Percentiles rank a stretch among this genome's conserved stretches.
Conservation (phyloP, 768 basidiomycete genomes). For the Lactarius akahatsu region DNA sequence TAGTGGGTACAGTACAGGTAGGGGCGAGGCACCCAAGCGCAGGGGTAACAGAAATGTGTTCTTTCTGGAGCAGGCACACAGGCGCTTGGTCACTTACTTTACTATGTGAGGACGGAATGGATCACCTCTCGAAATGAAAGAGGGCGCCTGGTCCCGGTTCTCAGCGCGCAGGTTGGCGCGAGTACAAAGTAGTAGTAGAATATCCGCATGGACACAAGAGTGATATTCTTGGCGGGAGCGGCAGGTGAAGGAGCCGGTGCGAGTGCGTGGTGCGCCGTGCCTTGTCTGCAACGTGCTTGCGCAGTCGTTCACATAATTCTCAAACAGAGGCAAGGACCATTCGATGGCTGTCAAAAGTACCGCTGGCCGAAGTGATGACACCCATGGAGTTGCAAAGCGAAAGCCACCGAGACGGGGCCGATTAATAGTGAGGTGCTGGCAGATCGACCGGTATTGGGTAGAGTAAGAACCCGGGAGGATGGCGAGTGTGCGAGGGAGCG, state of each 20-base stretch:
- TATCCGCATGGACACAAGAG: background rate
- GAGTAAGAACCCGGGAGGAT: background rate
- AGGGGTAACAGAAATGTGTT: constrained; percentile 9
- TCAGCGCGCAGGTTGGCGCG: background rate
- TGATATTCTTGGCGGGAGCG: background rate
- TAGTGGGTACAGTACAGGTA: background rate
- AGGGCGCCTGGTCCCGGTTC: background rate
- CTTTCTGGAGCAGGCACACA: constrained; percentile 1
- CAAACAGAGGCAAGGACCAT: background rate
- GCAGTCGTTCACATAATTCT: background rate
- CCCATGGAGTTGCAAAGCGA: background rate
- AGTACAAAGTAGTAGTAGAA: background rate
- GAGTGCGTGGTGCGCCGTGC: background rate
- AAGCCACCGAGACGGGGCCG: background rate
- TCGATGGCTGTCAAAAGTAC: background rate
- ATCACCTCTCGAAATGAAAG: constrained; percentile 5
- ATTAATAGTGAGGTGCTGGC: constrained; percentile 9
- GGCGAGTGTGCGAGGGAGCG: background rate
- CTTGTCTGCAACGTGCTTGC: background rate
- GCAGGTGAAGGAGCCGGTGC: background rate
- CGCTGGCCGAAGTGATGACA: background rate
- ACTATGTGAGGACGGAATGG: constrained; percentile 6
- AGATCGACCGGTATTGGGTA: constrained; percentile 2
- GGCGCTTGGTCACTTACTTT: background rate
- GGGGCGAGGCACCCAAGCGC: background rate